Evolutionary conservation across 2,329 filamentous ascomycete genomes (phyloP).

Genomic region (Aspergillus proliferans): DNA sequence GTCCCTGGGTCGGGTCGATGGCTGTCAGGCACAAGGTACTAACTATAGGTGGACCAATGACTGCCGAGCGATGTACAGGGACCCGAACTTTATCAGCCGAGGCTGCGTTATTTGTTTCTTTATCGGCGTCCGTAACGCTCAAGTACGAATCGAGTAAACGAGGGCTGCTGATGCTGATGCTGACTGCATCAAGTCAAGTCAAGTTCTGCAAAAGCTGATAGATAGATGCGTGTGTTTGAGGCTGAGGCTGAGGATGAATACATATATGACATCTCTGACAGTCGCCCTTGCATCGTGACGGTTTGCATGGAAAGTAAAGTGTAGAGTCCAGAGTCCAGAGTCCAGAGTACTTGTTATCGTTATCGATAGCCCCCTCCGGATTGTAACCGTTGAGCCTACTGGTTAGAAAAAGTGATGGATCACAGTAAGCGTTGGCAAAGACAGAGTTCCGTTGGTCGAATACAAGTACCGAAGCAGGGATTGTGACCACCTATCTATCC

Average conservation of each 20-base stretch:
- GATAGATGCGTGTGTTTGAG: not conserved
- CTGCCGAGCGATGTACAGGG: not conserved
- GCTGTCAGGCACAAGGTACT: constrained; percentile 6
- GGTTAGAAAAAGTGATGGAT: not conserved
- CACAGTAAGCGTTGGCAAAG: not conserved
- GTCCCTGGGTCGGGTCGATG: not conserved
- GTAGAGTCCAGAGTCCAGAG: no score
- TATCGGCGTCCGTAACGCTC: not conserved
- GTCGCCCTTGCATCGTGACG: not conserved
- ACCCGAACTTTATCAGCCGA: constrained; percentile 1
- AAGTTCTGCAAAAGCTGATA: not conserved
- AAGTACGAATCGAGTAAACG: not conserved
- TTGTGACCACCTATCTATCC: not conserved
- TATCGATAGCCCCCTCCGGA: not conserved
- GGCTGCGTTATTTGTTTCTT: not conserved
- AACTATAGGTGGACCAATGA: constrained; percentile 20
- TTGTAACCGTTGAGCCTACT: not conserved
- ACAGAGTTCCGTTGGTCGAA: no score
- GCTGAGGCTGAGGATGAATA: not conserved
- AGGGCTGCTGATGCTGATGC: no score
- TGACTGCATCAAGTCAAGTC: not conserved
- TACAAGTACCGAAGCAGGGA: not conserved
- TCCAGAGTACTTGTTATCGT: not conserved
- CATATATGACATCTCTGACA: not conserved
- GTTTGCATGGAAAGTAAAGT: not conserved